Conservation (phyloP, 768 basidiomycete species). For the Lyophyllum decastes region DNA sequence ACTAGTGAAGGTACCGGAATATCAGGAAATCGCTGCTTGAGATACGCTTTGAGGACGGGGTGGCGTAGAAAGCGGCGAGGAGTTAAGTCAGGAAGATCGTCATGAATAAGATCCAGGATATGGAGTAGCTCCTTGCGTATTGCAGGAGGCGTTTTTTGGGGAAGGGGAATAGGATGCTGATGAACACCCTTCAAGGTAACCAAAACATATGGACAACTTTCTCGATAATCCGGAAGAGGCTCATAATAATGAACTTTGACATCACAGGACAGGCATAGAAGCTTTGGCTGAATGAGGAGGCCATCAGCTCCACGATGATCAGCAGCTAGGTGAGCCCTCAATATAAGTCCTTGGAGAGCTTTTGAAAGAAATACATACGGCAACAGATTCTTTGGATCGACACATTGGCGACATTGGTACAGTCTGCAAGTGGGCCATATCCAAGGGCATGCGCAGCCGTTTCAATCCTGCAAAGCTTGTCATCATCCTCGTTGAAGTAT, state of each 20-base stretch:
- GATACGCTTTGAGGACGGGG: slow-evolving; percentile 15
- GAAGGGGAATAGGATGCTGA: slow-evolving; percentile 20
- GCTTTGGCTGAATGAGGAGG: slow-evolving; percentile 7
- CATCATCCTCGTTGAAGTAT: slow-evolving; percentile 16
- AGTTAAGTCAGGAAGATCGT: slow-evolving; percentile 26
- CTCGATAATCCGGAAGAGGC: slow-evolving; percentile 11
- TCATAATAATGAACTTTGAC: slow-evolving; percentile 10
- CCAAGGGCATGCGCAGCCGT: slow-evolving; percentile 10
- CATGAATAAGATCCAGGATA: slow-evolving; percentile 7
- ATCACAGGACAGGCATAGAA: slow-evolving; percentile 13
- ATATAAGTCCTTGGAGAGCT: not conserved
- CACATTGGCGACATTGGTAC: slow-evolving; percentile 18
- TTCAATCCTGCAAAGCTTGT: slow-evolving; percentile 22
- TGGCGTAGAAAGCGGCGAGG: slow-evolving; percentile 23
- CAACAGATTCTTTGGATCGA: not conserved
- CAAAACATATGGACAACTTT: slow-evolving; percentile 15
- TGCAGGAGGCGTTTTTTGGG: slow-evolving; percentile 17
- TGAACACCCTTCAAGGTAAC: slow-evolving; percentile 13
- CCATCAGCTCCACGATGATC: not conserved
- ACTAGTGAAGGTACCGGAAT: slow-evolving; percentile 15
- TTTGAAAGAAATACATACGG: not conserved
- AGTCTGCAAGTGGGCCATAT: slow-evolving; percentile 17
- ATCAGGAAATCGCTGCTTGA: slow-evolving; percentile 12
- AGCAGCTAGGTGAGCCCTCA: not conserved
- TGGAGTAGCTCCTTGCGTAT: slow-evolving; percentile 11